Conservation (phyloP, 2,329 filamentous ascomycete species). For the Claviceps spartinae region DNA sequence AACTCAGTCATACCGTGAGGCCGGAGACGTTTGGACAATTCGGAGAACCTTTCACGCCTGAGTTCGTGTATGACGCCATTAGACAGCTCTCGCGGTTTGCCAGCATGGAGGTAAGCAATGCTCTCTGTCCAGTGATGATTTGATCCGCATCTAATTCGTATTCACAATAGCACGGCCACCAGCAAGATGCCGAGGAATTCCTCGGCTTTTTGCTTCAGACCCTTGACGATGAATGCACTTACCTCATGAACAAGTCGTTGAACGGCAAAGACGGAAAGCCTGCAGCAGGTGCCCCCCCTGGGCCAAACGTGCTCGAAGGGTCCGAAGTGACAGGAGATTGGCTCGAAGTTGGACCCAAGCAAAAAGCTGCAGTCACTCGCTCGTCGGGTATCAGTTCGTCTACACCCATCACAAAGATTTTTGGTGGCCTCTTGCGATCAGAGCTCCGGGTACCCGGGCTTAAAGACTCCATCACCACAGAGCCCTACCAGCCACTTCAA, state of each 20-base stretch:
- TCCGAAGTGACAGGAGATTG: slow-evolving; percentile 41
- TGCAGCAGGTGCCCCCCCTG: slow-evolving; percentile 17
- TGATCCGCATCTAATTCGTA: neutral
- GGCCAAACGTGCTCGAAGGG: slow-evolving; percentile 16
- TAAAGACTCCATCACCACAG: slow-evolving; percentile 81
- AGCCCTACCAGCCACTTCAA: slow-evolving; percentile 89
- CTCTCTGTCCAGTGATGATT: neutral
- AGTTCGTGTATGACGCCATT: slow-evolving; percentile 92
- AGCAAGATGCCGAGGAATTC: slow-evolving; percentile 97
- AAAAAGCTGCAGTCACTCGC: slow-evolving; percentile 73
- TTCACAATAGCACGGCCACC: slow-evolving; percentile 62
- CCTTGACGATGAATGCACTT: slow-evolving; percentile 81
- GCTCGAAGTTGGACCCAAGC: slow-evolving; percentile 88
- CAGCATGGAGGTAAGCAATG: slow-evolving; percentile 63
- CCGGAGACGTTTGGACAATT: slow-evolving; percentile 76
- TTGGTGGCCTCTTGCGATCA: slow-evolving; percentile 80
- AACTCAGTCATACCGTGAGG: slow-evolving; percentile 62
- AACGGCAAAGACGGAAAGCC: slow-evolving; percentile 30
- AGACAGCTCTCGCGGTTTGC: slow-evolving; percentile 75
- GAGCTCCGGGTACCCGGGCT: slow-evolving; percentile 77
- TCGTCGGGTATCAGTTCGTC: slow-evolving; percentile 64
- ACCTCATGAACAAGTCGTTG: slow-evolving; percentile 42
- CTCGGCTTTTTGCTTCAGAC: slow-evolving; percentile 85
- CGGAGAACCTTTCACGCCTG: slow-evolving; percentile 81
- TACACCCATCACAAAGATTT: slow-evolving; percentile 86